phyloP scores from a whole-genome alignment of 1,284 basidiomycete genomes.

The Rhodotorula mucilaginosa region DNA sequence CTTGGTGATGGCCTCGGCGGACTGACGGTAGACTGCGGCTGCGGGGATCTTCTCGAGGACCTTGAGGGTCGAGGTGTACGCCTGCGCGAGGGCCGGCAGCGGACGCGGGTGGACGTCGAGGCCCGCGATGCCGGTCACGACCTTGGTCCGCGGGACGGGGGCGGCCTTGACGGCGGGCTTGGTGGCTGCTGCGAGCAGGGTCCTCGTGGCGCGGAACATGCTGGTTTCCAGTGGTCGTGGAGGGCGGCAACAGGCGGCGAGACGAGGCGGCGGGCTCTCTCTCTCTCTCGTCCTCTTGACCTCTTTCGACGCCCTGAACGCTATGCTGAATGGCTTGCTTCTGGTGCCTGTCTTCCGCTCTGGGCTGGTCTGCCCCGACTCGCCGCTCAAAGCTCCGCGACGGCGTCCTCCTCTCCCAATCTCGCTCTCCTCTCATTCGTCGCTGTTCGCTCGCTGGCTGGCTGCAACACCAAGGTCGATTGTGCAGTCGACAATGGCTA shows the following conservation, averaged over 20 bases:
- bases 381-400: too few relatives aligned
- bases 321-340: too few relatives aligned
- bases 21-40: conserved; percentile 85
- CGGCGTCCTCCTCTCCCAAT: too few relatives aligned
- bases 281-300: too few relatives aligned
- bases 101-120: conserved; percentile 66
- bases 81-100: conserved; percentile 69
- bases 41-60: conserved; percentile 69
- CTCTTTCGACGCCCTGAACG: too few relatives aligned
- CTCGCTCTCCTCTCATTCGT: too few relatives aligned
- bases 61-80: conserved; percentile 76
- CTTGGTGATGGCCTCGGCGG: conserved; percentile 80
- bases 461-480: too few relatives aligned
- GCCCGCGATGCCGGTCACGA: conserved; percentile 46
- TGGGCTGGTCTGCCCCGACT: too few relatives aligned
- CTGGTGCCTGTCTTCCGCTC: too few relatives aligned
- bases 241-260: neutral
- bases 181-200: conserved; percentile 12
- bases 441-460: too few relatives aligned
- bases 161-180: neutral
- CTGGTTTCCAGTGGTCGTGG: neutral
- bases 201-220: conserved; percentile 26
- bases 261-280: neutral
- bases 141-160: conserved; percentile 20
- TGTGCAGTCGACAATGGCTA: too few relatives aligned